phyloP scores from a whole-genome alignment of 352 stramenopile genomes.

The Phytophthora gonapodyides region DNA sequence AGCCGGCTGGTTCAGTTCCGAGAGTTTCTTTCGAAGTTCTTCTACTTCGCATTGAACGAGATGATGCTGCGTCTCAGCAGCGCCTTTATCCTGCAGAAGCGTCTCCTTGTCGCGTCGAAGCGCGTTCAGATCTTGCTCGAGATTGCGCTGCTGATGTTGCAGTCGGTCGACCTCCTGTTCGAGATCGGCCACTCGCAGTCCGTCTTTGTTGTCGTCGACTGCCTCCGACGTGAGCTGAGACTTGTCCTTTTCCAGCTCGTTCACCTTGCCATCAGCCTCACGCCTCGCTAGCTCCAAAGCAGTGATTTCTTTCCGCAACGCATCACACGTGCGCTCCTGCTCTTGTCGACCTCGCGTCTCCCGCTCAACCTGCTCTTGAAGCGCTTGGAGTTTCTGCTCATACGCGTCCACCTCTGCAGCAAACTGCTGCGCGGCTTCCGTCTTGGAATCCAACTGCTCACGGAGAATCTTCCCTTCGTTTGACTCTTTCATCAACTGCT shows the following conservation, averaged over 20 bases:
- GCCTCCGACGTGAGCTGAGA: conserved; percentile 18
- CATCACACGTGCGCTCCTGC: conserved; percentile 20
- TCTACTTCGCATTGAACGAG: conserved; percentile 14
- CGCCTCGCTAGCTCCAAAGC: conserved; percentile 28
- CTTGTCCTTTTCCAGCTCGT: conserved; percentile 35
- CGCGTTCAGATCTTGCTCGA: conserved; percentile 28
- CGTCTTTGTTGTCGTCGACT: conserved; percentile 11
- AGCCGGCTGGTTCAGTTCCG: conserved; percentile 2
- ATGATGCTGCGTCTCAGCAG: conserved; percentile 9
- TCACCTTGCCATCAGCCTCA: conserved; percentile 18
- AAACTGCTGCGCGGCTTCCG: conserved; percentile 9
- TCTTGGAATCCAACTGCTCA: conserved; percentile 40
- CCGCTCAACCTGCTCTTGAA: conserved; percentile 24
- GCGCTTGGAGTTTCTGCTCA: conserved; percentile 18
- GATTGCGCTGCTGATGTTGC: conserved; percentile 4
- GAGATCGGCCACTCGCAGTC: conserved; percentile 18
- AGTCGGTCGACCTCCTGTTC: conserved; percentile 37
- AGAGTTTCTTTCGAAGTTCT: conserved; percentile 16
- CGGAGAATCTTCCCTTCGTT: conserved; percentile 49
- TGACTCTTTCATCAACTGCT: conserved; percentile 57
- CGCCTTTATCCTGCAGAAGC: conserved; percentile 15
- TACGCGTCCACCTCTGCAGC: conserved; percentile 10
- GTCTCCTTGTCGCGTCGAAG: conserved; percentile 22
- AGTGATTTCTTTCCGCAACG: conserved; percentile 18
- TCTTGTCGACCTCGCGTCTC: conserved; percentile 19